A percentile compares a stretch with the other conserved stretches of the same genome.
These are phyloP conservation scores for Aspergillus phoenicis DNA, from an alignment of 2,329 filamentous ascomycete species.

Conservation along the genomic window DNA sequence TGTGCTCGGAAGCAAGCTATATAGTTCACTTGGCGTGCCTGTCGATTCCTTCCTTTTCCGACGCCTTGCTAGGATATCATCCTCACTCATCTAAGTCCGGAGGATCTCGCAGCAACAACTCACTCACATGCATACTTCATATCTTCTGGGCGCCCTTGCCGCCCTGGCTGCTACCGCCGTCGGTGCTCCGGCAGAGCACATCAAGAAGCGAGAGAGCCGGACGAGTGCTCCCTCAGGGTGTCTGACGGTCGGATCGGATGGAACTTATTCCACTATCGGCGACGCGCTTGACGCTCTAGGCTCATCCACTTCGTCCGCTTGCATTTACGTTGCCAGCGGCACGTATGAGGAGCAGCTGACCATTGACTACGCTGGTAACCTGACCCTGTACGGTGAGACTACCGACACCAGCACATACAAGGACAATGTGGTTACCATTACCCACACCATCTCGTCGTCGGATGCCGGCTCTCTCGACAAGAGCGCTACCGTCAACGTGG, in stretches of 20 bases:
- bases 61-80: neutral
- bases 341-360: conserved; percentile 38
- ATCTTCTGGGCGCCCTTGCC: conserved; percentile 17
- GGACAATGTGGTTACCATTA: conserved; percentile 37
- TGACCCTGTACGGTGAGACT: conserved; percentile 39
- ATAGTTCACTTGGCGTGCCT: neutral
- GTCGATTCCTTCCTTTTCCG: neutral
- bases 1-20: neutral
- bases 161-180: conserved; percentile 6
- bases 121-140: conserved; percentile 14
- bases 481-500: conserved; percentile 37
- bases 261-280: conserved; percentile 28
- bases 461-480: conserved; percentile 33
- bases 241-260: conserved; percentile 26
- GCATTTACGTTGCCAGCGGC: conserved; percentile 37
- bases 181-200: neutral
- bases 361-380: conserved; percentile 30
- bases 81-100: neutral
- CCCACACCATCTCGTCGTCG: conserved; percentile 34
- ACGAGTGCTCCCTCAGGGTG: conserved; percentile 29
- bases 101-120: neutral
- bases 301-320: conserved; percentile 27
- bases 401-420: conserved; percentile 32
- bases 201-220: conserved; percentile 19
- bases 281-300: conserved; percentile 31